A percentile compares a stretch with the other conserved stretches of the same genome.
These are phyloP conservation scores for Saussurea involucrata DNA, from an alignment of 129 eudicot species.

Conservation along the genomic window DNA sequence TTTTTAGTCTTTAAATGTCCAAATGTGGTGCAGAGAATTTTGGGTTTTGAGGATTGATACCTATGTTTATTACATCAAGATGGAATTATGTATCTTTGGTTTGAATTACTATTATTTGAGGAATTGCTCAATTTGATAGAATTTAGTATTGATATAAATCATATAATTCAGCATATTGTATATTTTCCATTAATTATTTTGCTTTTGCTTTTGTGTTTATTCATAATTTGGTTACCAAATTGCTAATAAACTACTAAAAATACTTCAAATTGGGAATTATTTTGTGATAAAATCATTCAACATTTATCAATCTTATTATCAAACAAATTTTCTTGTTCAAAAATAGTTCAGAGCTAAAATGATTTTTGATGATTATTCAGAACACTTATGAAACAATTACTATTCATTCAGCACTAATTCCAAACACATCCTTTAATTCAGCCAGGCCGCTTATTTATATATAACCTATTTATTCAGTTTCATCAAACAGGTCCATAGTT, in stretches of 20 bases:
- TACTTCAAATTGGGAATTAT: not conserved
- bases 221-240: not conserved
- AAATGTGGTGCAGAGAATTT: not conserved
- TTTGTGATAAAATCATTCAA: not conserved
- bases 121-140: not conserved
- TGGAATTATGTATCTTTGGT: not conserved
- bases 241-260: not conserved
- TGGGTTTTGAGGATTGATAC: not conserved
- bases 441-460: not conserved
- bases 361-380: not conserved
- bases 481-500: constrained; percentile 1
- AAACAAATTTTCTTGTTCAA: not conserved
- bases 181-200: not conserved
- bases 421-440: not conserved
- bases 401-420: not conserved
- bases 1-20: not conserved
- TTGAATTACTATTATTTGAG: not conserved
- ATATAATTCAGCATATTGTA: not conserved
- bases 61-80: not conserved
- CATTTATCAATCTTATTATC: not conserved
- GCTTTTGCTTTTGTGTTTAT: not conserved
- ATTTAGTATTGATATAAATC: not conserved
- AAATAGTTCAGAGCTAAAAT: not conserved
- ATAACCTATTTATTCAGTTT: not conserved
- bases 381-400: not conserved